These are phyloP conservation scores for Ensete ventricosum DNA, from an alignment of 176 grass and related monocot genomes.

Conservation along the genomic window DNA sequence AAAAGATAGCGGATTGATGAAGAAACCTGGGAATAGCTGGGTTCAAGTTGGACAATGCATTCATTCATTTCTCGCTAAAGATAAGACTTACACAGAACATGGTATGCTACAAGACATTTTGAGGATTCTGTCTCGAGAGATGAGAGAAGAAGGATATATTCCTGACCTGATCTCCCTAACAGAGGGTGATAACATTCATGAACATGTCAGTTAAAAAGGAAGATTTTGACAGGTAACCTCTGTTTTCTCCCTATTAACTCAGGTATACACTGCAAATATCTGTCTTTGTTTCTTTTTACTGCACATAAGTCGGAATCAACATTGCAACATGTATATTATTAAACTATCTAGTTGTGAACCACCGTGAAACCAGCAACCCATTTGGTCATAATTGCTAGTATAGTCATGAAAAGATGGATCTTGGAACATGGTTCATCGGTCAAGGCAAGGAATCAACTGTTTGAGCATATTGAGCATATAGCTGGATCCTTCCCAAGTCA, in stretches of 20 bases:
- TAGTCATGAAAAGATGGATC: no score
- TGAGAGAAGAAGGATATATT: neutral
- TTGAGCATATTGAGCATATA: no score
- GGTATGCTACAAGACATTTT: neutral
- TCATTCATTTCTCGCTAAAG: slow-evolving; percentile 6
- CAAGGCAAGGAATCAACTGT: no score
- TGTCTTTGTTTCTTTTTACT: neutral
- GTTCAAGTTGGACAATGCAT: slow-evolving; percentile 11
- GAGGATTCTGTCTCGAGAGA: neutral
- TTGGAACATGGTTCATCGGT: no score
- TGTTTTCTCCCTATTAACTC: neutral
- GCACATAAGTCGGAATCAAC: neutral
- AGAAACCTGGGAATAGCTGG: slow-evolving; percentile 39
- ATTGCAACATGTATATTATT: neutral
- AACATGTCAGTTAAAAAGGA: neutral
- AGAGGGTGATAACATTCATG: neutral
- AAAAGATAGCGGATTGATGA: slow-evolving; percentile 42
- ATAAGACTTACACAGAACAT: neutral
- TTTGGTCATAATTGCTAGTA: no score
- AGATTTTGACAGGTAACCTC: neutral
- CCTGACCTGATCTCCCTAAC: neutral
- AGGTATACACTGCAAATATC: neutral
- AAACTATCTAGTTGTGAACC: neutral
- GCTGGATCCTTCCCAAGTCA: no score
- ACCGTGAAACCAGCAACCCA: neutral